Evolutionary conservation across 306 rosid genomes (phyloP), one percentile per base, ranked within the genome.

Genomic region (Castanea crenata): DNA sequence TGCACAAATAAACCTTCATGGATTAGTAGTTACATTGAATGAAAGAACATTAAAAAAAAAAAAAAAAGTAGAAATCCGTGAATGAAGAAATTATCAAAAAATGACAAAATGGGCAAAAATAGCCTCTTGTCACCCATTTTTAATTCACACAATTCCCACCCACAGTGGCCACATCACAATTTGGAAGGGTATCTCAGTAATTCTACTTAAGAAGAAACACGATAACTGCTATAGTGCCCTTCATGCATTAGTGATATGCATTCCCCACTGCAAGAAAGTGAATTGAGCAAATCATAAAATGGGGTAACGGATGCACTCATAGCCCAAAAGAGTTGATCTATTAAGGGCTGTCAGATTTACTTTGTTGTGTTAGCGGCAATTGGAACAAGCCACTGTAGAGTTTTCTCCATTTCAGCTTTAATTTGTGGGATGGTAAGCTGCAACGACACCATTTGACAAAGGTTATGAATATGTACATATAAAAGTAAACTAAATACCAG

Each of bases 351-450:
- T 83, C 14, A 76, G 78, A 80, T 76, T 80, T 93, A 96, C 99
- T 93, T 93, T 7, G 96, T 96, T 52, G 99, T 96, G 87, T 93
- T 96, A 61, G 89, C 69, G 10, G 97, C 98, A 81, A 96, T 89
- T 68, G 98, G 99, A 71, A 91, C 93, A 79, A 96, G 99, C 99
- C 99, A 96, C 71, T 84, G 92, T 86, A 96, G 86, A 11, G 91
- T 91, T 82, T 89, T 93, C 97, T 96, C 98, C 97, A 90, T 96
- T 86, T 91, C 97, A 56, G 95, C 92, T 91, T 93, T 96, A 78
- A 96, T 91, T 88, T 91, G 97, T 57, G 89, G 89, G 76, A 96
- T 83, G 3, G 98, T 89, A 81, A 90, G 94, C 99, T 96, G 94
- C 87, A 79, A 86, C 38, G 74, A 78, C 18, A 72, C 5, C 13